These are phyloP conservation scores for Selaginella tamariscina DNA, from an alignment of 75 land plant species.

Conservation along the genomic window DNA sequence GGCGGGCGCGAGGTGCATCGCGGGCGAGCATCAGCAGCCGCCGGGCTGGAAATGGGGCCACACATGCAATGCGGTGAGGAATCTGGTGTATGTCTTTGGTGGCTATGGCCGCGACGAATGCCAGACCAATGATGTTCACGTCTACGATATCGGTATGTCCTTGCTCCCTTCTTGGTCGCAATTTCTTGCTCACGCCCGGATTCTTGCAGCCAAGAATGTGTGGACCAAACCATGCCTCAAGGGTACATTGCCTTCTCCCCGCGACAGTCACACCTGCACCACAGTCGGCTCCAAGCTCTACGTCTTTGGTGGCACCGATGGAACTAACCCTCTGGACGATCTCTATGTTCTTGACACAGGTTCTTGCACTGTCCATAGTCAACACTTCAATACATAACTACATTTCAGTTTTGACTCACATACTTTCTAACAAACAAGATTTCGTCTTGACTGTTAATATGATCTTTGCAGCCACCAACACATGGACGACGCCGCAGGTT, in stretches of 20 bases:
- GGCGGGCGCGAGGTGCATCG: too few relatives aligned
- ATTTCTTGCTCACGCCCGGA: too few relatives aligned
- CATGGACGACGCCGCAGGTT: constrained; percentile 57
- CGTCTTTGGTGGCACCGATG: constrained; percentile 98
- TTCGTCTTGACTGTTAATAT: background rate
- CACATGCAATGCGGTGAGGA: constrained; percentile 69
- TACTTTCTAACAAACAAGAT: background rate
- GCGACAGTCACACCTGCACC: constrained; percentile 89
- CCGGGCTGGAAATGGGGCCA: constrained; percentile 94
- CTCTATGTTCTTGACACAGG: constrained; percentile 79
- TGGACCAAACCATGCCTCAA: constrained; percentile 85
- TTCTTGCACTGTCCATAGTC: constrained; percentile 16
- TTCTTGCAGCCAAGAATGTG: constrained; percentile 41
- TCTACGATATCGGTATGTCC: constrained; percentile 65
- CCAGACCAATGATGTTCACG: constrained; percentile 84
- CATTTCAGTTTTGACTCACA: background rate
- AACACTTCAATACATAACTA: background rate
- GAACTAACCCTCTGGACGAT: constrained; percentile 64
- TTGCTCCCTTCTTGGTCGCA: background rate
- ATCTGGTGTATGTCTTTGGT: constrained; percentile 73
- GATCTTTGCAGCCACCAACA: constrained; percentile 42
- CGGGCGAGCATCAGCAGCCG: too few relatives aligned
- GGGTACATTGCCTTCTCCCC: constrained; percentile 62
- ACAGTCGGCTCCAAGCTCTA: constrained; percentile 64
- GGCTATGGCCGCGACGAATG: constrained; percentile 82